phyloP scores from a whole-genome alignment of 139 green algal species.

The Ulvella scutata region DNA sequence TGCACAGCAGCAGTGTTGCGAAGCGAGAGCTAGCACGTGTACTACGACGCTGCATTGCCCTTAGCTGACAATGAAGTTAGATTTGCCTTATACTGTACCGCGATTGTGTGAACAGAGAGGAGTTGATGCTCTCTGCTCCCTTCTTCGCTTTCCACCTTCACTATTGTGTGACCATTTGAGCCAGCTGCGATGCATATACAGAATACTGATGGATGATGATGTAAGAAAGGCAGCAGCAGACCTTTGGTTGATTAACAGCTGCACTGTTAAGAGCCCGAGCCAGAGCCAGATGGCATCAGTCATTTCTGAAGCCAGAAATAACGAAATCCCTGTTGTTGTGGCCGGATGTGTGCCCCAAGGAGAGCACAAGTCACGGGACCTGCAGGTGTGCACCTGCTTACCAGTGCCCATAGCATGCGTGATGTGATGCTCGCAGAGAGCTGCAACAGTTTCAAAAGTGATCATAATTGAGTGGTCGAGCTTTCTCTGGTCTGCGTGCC shows the following conservation, averaged over 20 bases:
- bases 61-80: too few species aligned
- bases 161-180: too few species aligned
- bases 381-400: conserved; percentile 31
- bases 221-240: conserved; percentile 26
- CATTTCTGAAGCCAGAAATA: conserved; percentile 19
- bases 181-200: too few species aligned
- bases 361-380: conserved; percentile 43
- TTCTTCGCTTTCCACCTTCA: too few species aligned
- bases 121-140: too few species aligned
- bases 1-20: background rate
- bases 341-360: conserved; percentile 81
- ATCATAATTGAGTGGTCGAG: background rate
- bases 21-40: background rate
- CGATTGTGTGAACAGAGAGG: too few species aligned
- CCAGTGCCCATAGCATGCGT: conserved; percentile 58
- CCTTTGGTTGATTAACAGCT: conserved; percentile 84
- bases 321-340: conserved; percentile 59
- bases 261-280: conserved; percentile 80
- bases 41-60: background rate
- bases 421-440: conserved; percentile 19
- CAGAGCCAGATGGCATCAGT: conserved; percentile 56
- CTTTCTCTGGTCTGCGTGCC: background rate
- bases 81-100: too few species aligned
- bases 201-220: too few species aligned
- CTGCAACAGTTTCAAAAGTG: background rate